Conservation (phyloP, 192 early-diverging fungal species). For the Backusella mclennaniae region DNA sequence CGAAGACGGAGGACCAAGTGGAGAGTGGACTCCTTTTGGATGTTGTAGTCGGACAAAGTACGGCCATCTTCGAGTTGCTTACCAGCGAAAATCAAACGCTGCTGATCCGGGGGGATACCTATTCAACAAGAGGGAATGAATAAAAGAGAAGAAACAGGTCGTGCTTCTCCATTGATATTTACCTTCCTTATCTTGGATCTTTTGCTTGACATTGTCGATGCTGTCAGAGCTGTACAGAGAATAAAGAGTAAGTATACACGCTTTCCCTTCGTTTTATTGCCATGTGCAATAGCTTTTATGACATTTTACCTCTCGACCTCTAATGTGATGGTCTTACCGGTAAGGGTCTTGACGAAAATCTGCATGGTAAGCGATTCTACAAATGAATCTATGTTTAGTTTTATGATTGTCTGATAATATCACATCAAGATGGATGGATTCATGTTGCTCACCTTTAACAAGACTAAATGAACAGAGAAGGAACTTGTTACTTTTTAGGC, state of each 20-base stretch:
- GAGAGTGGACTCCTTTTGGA: constrained; percentile 99
- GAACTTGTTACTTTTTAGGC: constrained; percentile 7
- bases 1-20: constrained; percentile 96
- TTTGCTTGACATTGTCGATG: constrained; percentile 63
- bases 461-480: constrained; percentile 7
- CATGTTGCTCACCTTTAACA: constrained; percentile 3
- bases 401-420: not conserved
- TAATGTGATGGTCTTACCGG: constrained; percentile 67
- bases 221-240: constrained; percentile 41
- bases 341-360: constrained; percentile 66
- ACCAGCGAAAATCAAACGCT: constrained; percentile 99
- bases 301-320: constrained; percentile 53
- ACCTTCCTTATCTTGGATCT: constrained; percentile 62
- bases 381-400: not conserved
- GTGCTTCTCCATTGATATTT: not conserved
- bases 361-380: constrained; percentile 45
- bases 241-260: not conserved
- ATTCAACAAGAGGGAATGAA: not conserved
- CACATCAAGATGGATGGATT: not conserved
- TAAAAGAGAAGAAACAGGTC: not conserved
- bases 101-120: constrained; percentile 98
- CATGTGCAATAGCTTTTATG: constrained; percentile 26
- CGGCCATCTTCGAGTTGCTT: constrained; percentile 99
- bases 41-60: constrained; percentile 99
- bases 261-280: not conserved